Base-by-base conservation (phyloP, 2,329 filamentous ascomycete species). In the Coniella lustricola region DNA sequence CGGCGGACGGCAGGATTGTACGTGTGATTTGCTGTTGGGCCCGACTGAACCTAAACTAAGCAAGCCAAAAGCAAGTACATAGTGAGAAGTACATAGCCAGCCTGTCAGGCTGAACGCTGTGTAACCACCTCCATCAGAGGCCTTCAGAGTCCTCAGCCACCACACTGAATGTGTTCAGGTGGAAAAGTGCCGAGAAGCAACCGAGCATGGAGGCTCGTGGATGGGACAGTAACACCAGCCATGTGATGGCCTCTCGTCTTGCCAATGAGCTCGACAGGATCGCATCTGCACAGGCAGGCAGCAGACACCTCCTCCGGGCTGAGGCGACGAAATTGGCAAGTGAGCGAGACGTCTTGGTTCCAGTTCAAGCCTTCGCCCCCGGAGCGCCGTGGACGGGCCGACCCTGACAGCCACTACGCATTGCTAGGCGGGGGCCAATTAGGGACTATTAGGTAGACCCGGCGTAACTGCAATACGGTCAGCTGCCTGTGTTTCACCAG, bases 371-470 rank as follows among this genome's bases (percentile, higher is more conserved):
- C 16, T 20, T 5, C 20, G 16, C 25, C n/a, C 17, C 32, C 25
- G 29, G 14, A 33, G 18, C 16, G 17, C 40, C 40, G 40, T 42
- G 40, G 25, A 42, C 40, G 40, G 40, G 40, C 40, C 40, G 40
- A 42, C 4, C 40, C 40, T 14, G 16, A 29, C 10, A 17, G 10
- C 12, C n/a, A 13, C 29, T 14, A n/a, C 17, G 13, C 5, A 29
- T 29, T 5, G 25, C 10, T 29, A 10, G 16, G 25, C 4, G 1
- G 32, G 40, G 25, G 20, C 40, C 40, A 32, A 42, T 42, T 17
- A 42, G 20, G 29, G 25, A 29, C 5, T 5, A 5, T 29, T 29
- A 5, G 10, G 25, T 10, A 31, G 25, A n/a, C 40, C 16, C 13
- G 32, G n/a, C 10, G 10, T 16, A 18, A 29, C 40, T 42, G 40